These are phyloP conservation scores for Colletotrichum australisinense DNA, from an alignment of 2,329 filamentous ascomycete genomes.

Conservation along the genomic window DNA sequence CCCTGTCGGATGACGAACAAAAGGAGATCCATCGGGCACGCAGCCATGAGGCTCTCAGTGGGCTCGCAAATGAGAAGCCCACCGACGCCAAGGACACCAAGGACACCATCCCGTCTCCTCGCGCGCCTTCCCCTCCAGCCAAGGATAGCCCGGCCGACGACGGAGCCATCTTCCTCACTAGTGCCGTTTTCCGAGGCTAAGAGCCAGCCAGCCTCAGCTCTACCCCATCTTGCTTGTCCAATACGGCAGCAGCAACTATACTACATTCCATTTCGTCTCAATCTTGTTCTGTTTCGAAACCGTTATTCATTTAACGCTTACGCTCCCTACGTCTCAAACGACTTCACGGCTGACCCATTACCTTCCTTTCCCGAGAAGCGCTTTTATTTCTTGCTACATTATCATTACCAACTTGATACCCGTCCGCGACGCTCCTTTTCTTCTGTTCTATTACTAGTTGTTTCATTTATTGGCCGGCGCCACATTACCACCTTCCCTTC, in stretches of 20 bases:
- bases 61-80: constrained; percentile 38
- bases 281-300: constrained; percentile 20
- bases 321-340: constrained; percentile 33
- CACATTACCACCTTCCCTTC: constrained; percentile 17
- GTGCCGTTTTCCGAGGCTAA: constrained; percentile 37
- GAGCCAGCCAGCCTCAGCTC: constrained; percentile 7
- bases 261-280: constrained; percentile 10
- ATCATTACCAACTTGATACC: constrained; percentile 29
- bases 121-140: constrained; percentile 38
- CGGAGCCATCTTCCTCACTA: constrained; percentile 37
- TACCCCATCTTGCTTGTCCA: not conserved
- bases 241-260: not conserved
- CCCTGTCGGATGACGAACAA: constrained; percentile 48
- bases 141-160: constrained; percentile 26
- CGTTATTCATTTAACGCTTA: constrained; percentile 16
- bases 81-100: constrained; percentile 42
- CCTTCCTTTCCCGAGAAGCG: constrained; percentile 31
- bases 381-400: not conserved
- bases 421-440: constrained; percentile 32
- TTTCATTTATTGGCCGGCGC: not conserved
- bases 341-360: constrained; percentile 34
- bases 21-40: constrained; percentile 58
- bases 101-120: constrained; percentile 44
- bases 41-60: constrained; percentile 63
- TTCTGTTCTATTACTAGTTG: constrained; percentile 7